Conservation (phyloP, 2,329 filamentous ascomycete genomes). For the Chlorencoelia australis region DNA sequence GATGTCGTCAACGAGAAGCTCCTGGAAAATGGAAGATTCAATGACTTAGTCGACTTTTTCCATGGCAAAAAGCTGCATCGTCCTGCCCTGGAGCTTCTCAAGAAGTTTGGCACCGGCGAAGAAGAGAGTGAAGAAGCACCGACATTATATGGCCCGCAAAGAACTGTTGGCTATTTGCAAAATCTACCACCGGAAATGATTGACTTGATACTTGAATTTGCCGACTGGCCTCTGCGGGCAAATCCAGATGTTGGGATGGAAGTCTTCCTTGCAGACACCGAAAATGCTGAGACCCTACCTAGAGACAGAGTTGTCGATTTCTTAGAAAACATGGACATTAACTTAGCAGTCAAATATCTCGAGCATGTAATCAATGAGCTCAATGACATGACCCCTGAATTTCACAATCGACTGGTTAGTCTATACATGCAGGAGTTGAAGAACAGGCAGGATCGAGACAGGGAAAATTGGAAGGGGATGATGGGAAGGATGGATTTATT, state of each 20-base stretch:
- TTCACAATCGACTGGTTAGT: conserved; percentile 76
- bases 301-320: conserved; percentile 67
- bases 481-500: conserved; percentile 64
- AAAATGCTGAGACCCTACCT: conserved; percentile 86
- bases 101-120: conserved; percentile 62
- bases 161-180: conserved; percentile 85
- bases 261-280: conserved; percentile 83
- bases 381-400: conserved; percentile 71
- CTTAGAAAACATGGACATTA: conserved; percentile 55
- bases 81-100: conserved; percentile 72
- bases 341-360: conserved; percentile 70
- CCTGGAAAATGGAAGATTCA: conserved; percentile 79
- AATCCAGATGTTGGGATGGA: conserved; percentile 77
- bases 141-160: conserved; percentile 64
- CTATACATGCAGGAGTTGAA: conserved; percentile 48
- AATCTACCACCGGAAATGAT: conserved; percentile 78
- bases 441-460: conserved; percentile 29
- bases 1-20: conserved; percentile 90
- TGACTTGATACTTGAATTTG: conserved; percentile 84
- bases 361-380: conserved; percentile 87
- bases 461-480: conserved; percentile 44
- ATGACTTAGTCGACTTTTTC: conserved; percentile 93
- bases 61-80: conserved; percentile 90
- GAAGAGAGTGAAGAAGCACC: conserved; percentile 41
- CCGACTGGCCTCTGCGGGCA: conserved; percentile 71